Base-by-base conservation (phyloP, 2,329 filamentous ascomycete species). In the Alternaria novae-zelandiae region DNA sequence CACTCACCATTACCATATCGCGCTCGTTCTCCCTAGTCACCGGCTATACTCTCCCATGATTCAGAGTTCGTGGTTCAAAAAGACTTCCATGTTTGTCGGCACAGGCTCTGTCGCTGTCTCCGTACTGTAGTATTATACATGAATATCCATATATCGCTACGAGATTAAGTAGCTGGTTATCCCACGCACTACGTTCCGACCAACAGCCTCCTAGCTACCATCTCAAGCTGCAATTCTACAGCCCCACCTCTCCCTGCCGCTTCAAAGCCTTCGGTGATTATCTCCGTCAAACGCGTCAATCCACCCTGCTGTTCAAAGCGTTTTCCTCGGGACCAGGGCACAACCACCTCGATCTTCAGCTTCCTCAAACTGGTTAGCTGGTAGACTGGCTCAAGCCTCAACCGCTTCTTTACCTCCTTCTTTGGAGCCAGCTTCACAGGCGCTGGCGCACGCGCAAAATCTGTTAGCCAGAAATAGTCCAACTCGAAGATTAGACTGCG, bases 1-100 rank as follows among this genome's bases (percentile, higher is more conserved):
- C 66, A 63, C 20, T 70, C 68, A 9, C 68, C 68, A 2, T 47
- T 70, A 11, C 68, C 68, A 15, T 70, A 70, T 58, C 68, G 68
- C 12, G 68, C 68, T 54, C 68, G 68, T 13, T 69, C 68, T 6
- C 66, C 68, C 30, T 62, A 32, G n/a, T 21, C 43, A 6, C 3
- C 43, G 43, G 43, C 6, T 21, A 45, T 21, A 17, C 36, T 5
- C n/a, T n/a, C n/a, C n/a, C n/a, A n/a, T n/a, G n/a, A n/a, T n/a
- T n/a, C n/a, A n/a, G n/a, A n/a, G n/a, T n/a, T n/a, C n/a, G n/a
- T n/a, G n/a, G n/a, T n/a, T n/a, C n/a, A n/a, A n/a, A n/a, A n/a
- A n/a, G n/a, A n/a, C n/a, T n/a, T n/a, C n/a, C n/a, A n/a, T n/a
- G n/a, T n/a, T 17, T 11, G 36, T 41, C 36, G n/a, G 36, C 36